A percentile compares a stretch with the other conserved stretches of the same genome.
phyloP scores from a whole-genome alignment of 441 rosid genomes.

The Populus tomentosa region DNA sequence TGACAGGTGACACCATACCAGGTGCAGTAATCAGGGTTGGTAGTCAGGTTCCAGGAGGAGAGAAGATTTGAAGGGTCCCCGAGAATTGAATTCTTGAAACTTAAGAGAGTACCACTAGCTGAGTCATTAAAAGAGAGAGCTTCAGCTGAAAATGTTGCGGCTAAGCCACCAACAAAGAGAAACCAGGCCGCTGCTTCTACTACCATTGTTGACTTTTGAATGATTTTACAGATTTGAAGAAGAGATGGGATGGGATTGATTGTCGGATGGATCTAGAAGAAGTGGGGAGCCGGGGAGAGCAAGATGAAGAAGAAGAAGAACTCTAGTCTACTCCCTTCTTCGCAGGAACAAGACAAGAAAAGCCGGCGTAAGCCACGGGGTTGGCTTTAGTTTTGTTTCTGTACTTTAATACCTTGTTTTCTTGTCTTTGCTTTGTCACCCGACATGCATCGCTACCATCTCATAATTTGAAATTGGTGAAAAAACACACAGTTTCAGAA shows the following conservation, averaged over 20 bases:
- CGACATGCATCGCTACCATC: constrained; percentile 10
- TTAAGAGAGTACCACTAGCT: constrained; percentile 32
- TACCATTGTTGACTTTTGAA: neutral
- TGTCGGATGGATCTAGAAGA: neutral
- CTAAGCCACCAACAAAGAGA: constrained; percentile 17
- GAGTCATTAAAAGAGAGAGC: constrained; percentile 25
- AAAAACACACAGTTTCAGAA: too few species aligned
- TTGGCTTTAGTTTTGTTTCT: neutral
- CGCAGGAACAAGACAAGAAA: constrained; percentile 7
- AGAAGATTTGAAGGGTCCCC: constrained; percentile 39
- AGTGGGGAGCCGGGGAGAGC: neutral
- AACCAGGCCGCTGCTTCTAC: constrained; percentile 12
- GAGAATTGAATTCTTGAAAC: constrained; percentile 41
- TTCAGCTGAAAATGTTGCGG: constrained; percentile 13
- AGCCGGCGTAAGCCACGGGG: constrained; percentile 19
- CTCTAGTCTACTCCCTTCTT: neutral
- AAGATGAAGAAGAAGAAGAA: neutral
- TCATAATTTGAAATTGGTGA: neutral
- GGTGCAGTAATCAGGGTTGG: constrained; percentile 27
- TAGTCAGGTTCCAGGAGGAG: constrained; percentile 34
- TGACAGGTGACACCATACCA: constrained; percentile 57
- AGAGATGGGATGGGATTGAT: neutral
- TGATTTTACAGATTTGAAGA: neutral
- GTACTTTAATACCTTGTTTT: constrained; percentile 1
- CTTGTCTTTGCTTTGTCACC: constrained; percentile 2